Conservation (phyloP, 306 rosid species). For the Hippophae rhamnoides region DNA sequence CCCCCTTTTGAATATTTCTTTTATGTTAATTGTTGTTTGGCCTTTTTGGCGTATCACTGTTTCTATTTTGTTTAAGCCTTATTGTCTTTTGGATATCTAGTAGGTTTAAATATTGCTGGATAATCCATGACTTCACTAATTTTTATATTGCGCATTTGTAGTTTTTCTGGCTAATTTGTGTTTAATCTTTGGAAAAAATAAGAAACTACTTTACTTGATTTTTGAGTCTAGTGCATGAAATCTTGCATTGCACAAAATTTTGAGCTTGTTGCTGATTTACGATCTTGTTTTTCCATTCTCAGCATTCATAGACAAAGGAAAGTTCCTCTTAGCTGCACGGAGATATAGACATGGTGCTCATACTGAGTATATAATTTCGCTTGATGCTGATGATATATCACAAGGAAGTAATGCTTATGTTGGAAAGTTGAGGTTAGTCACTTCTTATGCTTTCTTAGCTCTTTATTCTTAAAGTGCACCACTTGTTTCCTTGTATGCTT, state of each 20-base stretch:
- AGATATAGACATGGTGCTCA: slow-evolving; percentile 88
- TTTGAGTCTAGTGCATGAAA: slow-evolving; percentile 12
- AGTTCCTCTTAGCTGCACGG: slow-evolving; percentile 88
- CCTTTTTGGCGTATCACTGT: too few species aligned
- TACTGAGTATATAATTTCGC: slow-evolving; percentile 82
- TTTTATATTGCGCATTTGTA: too few species aligned
- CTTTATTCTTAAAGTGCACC: too few species aligned
- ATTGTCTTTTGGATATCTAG: too few species aligned
- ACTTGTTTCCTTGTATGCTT: too few species aligned
- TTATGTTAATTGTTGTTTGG: too few species aligned
- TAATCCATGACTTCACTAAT: too few species aligned
- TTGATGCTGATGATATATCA: slow-evolving; percentile 74
- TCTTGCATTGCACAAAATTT: slow-evolving; percentile 7
- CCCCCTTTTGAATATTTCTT: too few species aligned
- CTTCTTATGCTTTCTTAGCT: slow-evolving; percentile 4
- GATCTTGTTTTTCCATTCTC: slow-evolving; percentile 11
- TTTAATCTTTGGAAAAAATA: too few species aligned
- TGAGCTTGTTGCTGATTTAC: slow-evolving; percentile 11
- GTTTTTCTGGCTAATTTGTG: too few species aligned
- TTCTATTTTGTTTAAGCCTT: too few species aligned
- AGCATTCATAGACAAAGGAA: slow-evolving; percentile 92
- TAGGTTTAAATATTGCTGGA: too few species aligned
- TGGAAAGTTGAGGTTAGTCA: slow-evolving; percentile 78
- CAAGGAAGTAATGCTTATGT: slow-evolving; percentile 97
- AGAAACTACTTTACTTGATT: neutral